Base-by-base conservation (phyloP, 2,329 filamentous ascomycete species). In the Chrysoporthe cubensis region DNA sequence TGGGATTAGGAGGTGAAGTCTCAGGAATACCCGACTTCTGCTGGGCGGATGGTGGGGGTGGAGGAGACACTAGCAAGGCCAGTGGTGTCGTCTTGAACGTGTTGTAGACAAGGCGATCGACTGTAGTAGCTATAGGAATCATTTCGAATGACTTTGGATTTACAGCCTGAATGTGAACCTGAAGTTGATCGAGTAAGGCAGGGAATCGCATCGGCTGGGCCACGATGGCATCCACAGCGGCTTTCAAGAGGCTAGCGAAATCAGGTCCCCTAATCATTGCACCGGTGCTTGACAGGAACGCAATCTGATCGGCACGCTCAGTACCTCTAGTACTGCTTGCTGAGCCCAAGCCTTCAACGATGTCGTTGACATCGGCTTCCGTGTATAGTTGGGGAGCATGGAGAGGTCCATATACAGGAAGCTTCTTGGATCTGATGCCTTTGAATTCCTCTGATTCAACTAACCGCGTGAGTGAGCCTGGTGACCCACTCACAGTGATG, bases 41-140 rank as follows among this genome's bases (percentile, higher is more conserved):
- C 26, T 26, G 26, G 26, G 26, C 26, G 26, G 26, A 26, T 46
- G 13, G 44, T 14, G 8, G 40, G 16, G 9, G 16, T 43, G 16
- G 62, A 9, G 26, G 26, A 37, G 62, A 18, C 1, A 56, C 16
- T 8, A n/a, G 62, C 16, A 16, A 16, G 9, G 48, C 32, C 26
- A 66, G 32, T 26, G 59, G 42, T 13, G 65, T 62, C 59, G 62
- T 58, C 48, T 57, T 66, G 9, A 66, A 42, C 7, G 48, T 46
- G 16, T 40, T 48, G 13, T 66, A 44, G 32, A 66, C 57, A 16
- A 66, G 48, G 40, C 62, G 65, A 13, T 66, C 65, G 13, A 58
- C 65, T n/a, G 50, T 11, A 9, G 65, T 66, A 2, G 48, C 65
- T 8, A 66, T 40, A 9, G 65, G 65, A 7, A 57, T 9, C 7